phyloP scores from a whole-genome alignment of 495 filamentous ascomycete genomes.

The Podospora comata region DNA sequence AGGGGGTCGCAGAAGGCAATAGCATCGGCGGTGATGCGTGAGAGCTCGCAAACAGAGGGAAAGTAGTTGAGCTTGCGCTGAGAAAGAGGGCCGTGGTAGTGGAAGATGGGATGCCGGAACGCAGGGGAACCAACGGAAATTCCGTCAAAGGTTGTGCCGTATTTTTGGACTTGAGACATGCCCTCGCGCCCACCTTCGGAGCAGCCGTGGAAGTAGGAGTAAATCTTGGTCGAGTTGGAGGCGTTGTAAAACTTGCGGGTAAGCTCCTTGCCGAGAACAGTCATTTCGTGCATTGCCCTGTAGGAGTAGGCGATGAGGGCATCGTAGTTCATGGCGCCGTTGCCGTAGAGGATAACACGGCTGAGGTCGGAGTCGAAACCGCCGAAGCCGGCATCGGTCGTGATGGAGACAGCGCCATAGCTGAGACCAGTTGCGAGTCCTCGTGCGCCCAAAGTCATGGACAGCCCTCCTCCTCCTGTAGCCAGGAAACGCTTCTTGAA shows the following conservation, averaged over 20 bases:
- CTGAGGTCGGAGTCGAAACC: constrained; percentile 38
- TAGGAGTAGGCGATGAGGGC: constrained; percentile 49
- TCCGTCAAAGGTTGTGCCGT: constrained; percentile 50
- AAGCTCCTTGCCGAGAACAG: constrained; percentile 33
- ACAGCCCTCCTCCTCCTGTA: constrained; percentile 45
- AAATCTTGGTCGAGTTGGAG: constrained; percentile 37
- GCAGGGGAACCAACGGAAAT: constrained; percentile 51
- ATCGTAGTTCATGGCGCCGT: constrained; percentile 46
- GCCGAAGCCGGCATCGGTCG: constrained; percentile 50
- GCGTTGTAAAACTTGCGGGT: constrained; percentile 38
- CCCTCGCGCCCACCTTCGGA: constrained; percentile 54
- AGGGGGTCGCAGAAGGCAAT: constrained; percentile 52
- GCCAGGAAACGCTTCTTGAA: constrained; percentile 46
- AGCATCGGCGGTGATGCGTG: constrained; percentile 49
- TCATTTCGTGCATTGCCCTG: constrained; percentile 29
- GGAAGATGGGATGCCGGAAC: constrained; percentile 50
- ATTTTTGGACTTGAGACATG: constrained; percentile 53
- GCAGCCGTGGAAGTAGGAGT: constrained; percentile 54
- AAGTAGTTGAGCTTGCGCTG: constrained; percentile 50
- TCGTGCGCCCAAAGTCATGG: constrained; percentile 42
- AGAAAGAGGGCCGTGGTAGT: constrained; percentile 44
- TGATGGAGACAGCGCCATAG: constrained; percentile 44
- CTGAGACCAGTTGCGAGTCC: constrained; percentile 41
- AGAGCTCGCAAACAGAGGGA: constrained; percentile 51
- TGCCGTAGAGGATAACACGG: constrained; percentile 36